Evolutionary conservation across 768 basidiomycete species (phyloP), one percentile per base, ranked within the genome.

Genomic region (Tylopilus sp.): DNA sequence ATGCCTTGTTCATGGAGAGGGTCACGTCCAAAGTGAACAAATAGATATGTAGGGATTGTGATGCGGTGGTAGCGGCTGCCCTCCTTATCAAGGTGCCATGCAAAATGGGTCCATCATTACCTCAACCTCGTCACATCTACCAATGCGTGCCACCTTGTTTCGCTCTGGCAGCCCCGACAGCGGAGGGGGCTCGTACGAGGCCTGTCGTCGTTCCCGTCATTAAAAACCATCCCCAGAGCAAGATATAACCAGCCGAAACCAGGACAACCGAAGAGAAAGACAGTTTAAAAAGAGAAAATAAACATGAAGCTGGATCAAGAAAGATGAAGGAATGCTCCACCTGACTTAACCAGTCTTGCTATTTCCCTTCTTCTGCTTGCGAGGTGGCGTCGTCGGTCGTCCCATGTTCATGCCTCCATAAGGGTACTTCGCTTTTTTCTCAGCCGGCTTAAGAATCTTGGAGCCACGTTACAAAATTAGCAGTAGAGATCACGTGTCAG

Each of bases 291-390:
- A 61, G 50, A 55, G 57, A 69, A 56, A 65, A 64, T 65, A 66
- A 69, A 69, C 58, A 68, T 12, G 57, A 42, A 48, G 48, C 54
- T 50, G 63, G 57, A 47, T 44, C 57, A 64, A 65, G 60, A 56
- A 53, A 60, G 67, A 68, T 58, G 57, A 59, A 55, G 48, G 26
- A 47, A 35, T 7, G 60, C 56, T 57, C 62, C 57, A 58, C 55
- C 66, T 58, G 48, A 54, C 68, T 71, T 33, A 73, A 53, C 72
- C 70, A 67, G 74, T 81, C 79, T 89, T 90, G 75, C 76, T 82
- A 62, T 88, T 91, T 79, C 93, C 93, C 83, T 95, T 95, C 88
- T 94, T 95, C 75, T 86, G 85, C 79, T 95, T 97, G 72, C 95
- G 90, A 55, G 95, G 95, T 56, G 94, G 94, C 58, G 95, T 98